A percentile compares a stretch with the other conserved stretches of the same genome.
Conservation (phyloP, 257 asterid species). For the Lycium barbarum region DNA sequence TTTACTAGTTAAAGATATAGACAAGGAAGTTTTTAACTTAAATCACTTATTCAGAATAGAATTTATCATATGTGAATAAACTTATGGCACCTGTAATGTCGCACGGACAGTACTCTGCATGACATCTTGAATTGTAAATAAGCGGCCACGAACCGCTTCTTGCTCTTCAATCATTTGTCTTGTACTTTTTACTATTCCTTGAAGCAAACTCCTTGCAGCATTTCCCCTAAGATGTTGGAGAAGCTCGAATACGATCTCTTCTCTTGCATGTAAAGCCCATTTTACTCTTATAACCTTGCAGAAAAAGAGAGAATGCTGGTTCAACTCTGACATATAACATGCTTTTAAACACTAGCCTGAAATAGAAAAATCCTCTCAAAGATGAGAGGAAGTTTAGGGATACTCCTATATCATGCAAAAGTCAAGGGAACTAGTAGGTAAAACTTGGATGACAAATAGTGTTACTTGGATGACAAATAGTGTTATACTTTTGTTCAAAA, state of each 20-base stretch:
- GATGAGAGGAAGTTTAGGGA: conserved; percentile 16
- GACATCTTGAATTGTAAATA: conserved; percentile 97
- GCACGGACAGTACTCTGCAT: conserved; percentile 98
- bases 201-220: conserved; percentile 60
- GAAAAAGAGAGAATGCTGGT: background rate
- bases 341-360: background rate
- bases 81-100: conserved; percentile 78
- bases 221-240: conserved; percentile 88
- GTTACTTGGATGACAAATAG: background rate
- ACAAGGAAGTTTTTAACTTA: background rate
- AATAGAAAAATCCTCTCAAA: conserved; percentile 5
- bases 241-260: conserved; percentile 94
- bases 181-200: conserved; percentile 81
- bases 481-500: background rate
- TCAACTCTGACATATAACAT: background rate
- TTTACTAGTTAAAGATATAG: background rate
- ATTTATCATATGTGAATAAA: background rate
- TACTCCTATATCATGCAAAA: background rate
- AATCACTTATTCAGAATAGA: conserved; percentile 5
- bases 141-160: conserved; percentile 97
- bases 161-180: conserved; percentile 97
- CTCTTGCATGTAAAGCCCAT: conserved; percentile 99
- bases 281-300: conserved; percentile 87
- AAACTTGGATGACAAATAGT: background rate
- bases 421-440: background rate